Percentiles rank a stretch among this genome's conserved stretches.
Evolutionary conservation across 805 yeast genomes (phyloP).

Genomic region (Zygotorulaspora chibaensis): DNA sequence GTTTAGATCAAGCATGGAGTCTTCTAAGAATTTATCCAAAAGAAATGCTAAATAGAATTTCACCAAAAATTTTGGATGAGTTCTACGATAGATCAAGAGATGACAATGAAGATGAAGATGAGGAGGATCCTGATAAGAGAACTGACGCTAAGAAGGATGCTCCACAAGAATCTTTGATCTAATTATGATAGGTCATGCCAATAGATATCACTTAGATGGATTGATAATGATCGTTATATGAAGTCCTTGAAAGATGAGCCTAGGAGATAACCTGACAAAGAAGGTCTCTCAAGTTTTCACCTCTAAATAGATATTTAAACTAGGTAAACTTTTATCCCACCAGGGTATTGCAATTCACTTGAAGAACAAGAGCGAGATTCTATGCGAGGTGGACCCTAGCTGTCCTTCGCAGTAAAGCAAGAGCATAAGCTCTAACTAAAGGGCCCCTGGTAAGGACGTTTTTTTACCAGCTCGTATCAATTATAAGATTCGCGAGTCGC

Average conservation of each 20-base stretch:
- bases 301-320: too few species aligned
- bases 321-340: too few species aligned
- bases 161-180: slow-evolving; percentile 27
- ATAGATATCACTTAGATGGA: too few species aligned
- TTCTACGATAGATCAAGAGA: slow-evolving; percentile 88
- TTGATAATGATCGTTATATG: not conserved
- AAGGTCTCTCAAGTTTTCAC: too few species aligned
- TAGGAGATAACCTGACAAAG: not conserved
- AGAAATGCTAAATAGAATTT: slow-evolving; percentile 96
- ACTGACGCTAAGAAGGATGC: slow-evolving; percentile 16
- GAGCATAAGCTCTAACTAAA: too few species aligned
- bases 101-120: slow-evolving; percentile 52
- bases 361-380: too few species aligned
- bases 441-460: too few species aligned
- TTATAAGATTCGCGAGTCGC: too few species aligned
- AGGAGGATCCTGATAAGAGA: slow-evolving; percentile 36
- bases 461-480: too few species aligned
- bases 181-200: slow-evolving; percentile 1
- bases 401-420: too few species aligned
- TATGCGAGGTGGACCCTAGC: too few species aligned
- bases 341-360: too few species aligned
- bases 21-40: slow-evolving; percentile 97
- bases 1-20: slow-evolving; percentile 97
- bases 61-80: slow-evolving; percentile 93
- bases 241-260: not conserved